Percentiles rank a stretch among this genome's conserved stretches.
Conservation (phyloP, 768 basidiomycete genomes). For the Mycena pura region DNA sequence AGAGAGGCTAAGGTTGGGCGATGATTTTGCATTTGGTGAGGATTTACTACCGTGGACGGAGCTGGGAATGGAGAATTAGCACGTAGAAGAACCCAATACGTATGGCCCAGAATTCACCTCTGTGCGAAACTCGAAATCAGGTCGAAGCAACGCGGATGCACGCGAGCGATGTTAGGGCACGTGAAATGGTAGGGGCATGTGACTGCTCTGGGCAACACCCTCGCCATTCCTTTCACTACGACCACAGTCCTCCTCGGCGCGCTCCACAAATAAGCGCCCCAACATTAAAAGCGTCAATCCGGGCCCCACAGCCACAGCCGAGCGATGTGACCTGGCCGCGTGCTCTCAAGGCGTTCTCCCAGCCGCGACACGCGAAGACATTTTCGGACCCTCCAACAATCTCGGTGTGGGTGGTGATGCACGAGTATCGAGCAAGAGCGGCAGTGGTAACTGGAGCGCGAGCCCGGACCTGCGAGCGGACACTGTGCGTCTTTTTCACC, state of each 20-base stretch:
- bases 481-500: constrained; percentile 45
- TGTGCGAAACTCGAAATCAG: no score
- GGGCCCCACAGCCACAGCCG: constrained; percentile 82
- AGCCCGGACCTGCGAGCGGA: constrained; percentile 36
- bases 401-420: constrained; percentile 81
- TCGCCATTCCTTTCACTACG: constrained; percentile 45
- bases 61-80: no score
- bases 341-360: constrained; percentile 66
- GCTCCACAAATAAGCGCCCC: neutral
- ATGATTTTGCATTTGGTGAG: no score
- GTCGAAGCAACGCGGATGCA: no score
- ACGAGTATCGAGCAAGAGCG: constrained; percentile 40
- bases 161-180: no score
- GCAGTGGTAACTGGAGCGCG: constrained; percentile 5
- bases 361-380: constrained; percentile 59
- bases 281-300: constrained; percentile 52
- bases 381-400: constrained; percentile 60
- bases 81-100: no score
- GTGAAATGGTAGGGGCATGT: no score
- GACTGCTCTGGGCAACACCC: no score
- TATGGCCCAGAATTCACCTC: no score
- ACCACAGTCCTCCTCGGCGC: constrained; percentile 45
- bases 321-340: constrained; percentile 73
- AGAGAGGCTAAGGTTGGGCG: no score
- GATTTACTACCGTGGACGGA: no score